phyloP scores from a whole-genome alignment of 108 stramenopile species.

The Mediolabrus comicus region DNA sequence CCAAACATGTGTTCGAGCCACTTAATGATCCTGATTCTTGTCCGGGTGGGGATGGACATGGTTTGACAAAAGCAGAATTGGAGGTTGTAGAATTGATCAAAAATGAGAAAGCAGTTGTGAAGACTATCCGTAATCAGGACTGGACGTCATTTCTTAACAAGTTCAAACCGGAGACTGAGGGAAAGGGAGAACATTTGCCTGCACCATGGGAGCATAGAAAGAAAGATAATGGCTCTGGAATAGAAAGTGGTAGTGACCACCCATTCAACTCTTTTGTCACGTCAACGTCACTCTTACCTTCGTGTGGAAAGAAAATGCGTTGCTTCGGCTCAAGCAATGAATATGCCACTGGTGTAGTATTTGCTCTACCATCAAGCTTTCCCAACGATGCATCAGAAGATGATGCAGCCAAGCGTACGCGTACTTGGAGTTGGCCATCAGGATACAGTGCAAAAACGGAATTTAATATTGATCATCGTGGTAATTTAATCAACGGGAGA shows the following conservation, averaged over 20 bases:
- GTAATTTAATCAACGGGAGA: slow-evolving; percentile 56
- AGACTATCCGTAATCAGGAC: slow-evolving; percentile 79
- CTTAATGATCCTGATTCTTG: slow-evolving; percentile 42
- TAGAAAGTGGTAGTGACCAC: slow-evolving; percentile 11
- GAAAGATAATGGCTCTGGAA: neutral
- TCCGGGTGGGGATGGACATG: neutral
- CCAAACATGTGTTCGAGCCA: slow-evolving; percentile 59
- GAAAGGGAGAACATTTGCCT: slow-evolving; percentile 28
- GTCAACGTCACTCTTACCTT: slow-evolving; percentile 71
- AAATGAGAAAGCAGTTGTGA: slow-evolving; percentile 68
- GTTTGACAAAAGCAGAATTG: slow-evolving; percentile 61
- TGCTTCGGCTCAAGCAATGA: slow-evolving; percentile 70
- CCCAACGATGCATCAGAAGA: slow-evolving; percentile 55
- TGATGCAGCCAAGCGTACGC: slow-evolving; percentile 53
- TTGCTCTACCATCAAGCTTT: slow-evolving; percentile 63
- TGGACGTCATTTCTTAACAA: slow-evolving; percentile 80
- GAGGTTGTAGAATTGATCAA: slow-evolving; percentile 66
- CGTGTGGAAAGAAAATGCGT: slow-evolving; percentile 76
- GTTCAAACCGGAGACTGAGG: slow-evolving; percentile 45
- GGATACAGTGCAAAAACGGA: slow-evolving; percentile 78
- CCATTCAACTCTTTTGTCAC: slow-evolving; percentile 85
- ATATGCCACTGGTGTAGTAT: slow-evolving; percentile 79
- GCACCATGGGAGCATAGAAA: slow-evolving; percentile 3
- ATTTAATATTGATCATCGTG: slow-evolving; percentile 50
- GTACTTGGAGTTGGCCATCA: slow-evolving; percentile 78